These are phyloP conservation scores for Ustilago hordei DNA, from an alignment of 1,284 basidiomycete species.

Conservation along the genomic window DNA sequence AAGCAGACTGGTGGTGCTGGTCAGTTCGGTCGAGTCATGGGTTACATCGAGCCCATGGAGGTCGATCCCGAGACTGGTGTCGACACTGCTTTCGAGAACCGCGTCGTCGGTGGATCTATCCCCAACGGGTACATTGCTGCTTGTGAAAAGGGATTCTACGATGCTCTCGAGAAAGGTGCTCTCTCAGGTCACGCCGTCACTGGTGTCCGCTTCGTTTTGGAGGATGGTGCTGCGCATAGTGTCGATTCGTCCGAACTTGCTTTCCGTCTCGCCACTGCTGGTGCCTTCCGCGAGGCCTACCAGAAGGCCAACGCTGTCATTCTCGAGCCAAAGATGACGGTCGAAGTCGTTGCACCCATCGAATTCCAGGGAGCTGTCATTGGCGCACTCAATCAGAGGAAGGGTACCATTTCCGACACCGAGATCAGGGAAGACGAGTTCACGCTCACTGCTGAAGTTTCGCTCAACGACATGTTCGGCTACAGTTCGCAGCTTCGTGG, in stretches of 20 bases:
- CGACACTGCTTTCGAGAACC: constrained; percentile 87
- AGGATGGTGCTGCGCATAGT: constrained; percentile 92
- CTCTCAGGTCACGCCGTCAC: constrained; percentile 90
- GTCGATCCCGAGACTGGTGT: constrained; percentile 82
- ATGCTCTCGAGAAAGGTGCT: constrained; percentile 90
- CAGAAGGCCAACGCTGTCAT: constrained; percentile 82
- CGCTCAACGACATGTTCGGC: constrained; percentile 98
- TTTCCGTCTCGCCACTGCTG: constrained; percentile 88
- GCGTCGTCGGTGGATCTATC: constrained; percentile 91
- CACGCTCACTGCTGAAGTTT: constrained; percentile 88
- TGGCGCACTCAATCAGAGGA: constrained; percentile 90
- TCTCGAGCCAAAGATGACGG: constrained; percentile 97
- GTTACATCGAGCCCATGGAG: constrained; percentile 89
- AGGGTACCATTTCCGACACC: constrained; percentile 94
- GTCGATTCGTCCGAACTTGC: constrained; percentile 98
- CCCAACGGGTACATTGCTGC: constrained; percentile 93
- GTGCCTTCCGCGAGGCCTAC: constrained; percentile 93
- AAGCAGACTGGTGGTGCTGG: constrained; percentile 98
- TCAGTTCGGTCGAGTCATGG: constrained; percentile 93
- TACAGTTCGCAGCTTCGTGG: constrained; percentile 79
- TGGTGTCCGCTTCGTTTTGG: constrained; percentile 87
- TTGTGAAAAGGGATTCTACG: constrained; percentile 95
- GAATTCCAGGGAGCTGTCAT: constrained; percentile 99
- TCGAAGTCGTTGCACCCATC: constrained; percentile 93
- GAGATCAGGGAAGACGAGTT: constrained; percentile 98